Evolutionary conservation across 2,329 filamentous ascomycete genomes (phyloP), one percentile per base, ranked within the genome.

Genomic region (Cadophora sp.): DNA sequence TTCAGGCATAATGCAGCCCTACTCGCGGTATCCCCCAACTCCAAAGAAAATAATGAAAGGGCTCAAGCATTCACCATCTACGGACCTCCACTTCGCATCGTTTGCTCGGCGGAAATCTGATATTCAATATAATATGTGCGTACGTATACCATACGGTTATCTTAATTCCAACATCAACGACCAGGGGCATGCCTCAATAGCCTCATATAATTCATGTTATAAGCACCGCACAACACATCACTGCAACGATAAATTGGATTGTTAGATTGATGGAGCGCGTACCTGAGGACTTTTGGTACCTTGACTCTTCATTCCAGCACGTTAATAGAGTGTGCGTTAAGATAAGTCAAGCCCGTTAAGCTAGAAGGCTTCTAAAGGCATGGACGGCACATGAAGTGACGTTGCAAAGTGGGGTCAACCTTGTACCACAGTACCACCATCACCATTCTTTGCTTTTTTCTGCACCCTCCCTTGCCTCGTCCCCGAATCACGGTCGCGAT

Each of bases 1-100:
- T 40, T 50, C 46, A 63, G 31, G 29, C 43, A 51, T 34, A 63
- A 37, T 59, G 55, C 55, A 59, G 55, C 55, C 55, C 55, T 59
- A 40, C 34, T 59, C 34, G 55, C 55, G n/a, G 31, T 26, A 26
- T 24, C 8, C 31, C 55, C 55, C n/a, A 40, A 40, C 55, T 9
- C n/a, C 31, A 24, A 14, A 5, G 8, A n/a, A n/a, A n/a, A n/a
- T n/a, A 11, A 26, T 3, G 12, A 16, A 26, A 27, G 31, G 26
- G 27, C 22, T 40, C n/a, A 22, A 26, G n/a, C 29, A 58, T 34
- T 58, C 5, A 24, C 29, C 19, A 37, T 26, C 26, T 59, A 40
- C 55, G 55, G 31, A 37, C 31, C 31, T 59, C 55, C 55, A 40
- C 55, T 31, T 26, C 24, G 14, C 37, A 43, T 53, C 50, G 50